Conservation (phyloP, 345 rosid genomes). For the Corchorus olitorius region DNA sequence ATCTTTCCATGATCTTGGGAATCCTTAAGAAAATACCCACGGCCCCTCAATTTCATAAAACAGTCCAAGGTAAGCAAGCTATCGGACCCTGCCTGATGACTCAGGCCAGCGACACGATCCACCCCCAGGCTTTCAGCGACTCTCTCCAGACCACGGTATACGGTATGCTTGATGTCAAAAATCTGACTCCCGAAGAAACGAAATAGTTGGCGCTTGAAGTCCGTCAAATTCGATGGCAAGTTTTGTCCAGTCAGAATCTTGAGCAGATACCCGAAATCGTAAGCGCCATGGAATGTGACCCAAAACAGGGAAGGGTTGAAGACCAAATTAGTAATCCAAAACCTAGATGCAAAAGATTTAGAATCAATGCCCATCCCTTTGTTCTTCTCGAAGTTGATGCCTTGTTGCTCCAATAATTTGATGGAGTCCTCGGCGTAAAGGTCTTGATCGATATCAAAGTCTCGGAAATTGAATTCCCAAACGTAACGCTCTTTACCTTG, state of each 20-base stretch:
- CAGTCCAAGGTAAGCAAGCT: no score
- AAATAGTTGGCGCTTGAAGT: neutral
- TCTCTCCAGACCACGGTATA: conserved; percentile 33
- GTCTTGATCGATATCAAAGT: neutral
- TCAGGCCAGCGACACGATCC: conserved; percentile 32
- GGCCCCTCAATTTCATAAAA: no score
- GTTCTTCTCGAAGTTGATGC: conserved; percentile 16
- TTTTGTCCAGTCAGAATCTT: neutral
- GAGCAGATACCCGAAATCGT: conserved; percentile 7
- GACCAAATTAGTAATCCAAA: neutral
- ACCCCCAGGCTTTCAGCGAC: conserved; percentile 25
- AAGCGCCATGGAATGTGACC: conserved; percentile 7
- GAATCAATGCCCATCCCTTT: neutral
- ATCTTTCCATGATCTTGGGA: rapidly evolving
- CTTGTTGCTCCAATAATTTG: neutral
- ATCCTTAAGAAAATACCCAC: neutral
- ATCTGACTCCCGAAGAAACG: neutral
- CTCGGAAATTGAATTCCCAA: conserved; percentile 17
- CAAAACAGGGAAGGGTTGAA: neutral
- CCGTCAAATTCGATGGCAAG: neutral
- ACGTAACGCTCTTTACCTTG: neutral
- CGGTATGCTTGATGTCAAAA: conserved; percentile 4
- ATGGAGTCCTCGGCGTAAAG: neutral
- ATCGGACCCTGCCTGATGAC: neutral
- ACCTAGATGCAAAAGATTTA: neutral